These are phyloP conservation scores for Gentiana straminea DNA, from an alignment of 257 asterid species.

Conservation along the genomic window DNA sequence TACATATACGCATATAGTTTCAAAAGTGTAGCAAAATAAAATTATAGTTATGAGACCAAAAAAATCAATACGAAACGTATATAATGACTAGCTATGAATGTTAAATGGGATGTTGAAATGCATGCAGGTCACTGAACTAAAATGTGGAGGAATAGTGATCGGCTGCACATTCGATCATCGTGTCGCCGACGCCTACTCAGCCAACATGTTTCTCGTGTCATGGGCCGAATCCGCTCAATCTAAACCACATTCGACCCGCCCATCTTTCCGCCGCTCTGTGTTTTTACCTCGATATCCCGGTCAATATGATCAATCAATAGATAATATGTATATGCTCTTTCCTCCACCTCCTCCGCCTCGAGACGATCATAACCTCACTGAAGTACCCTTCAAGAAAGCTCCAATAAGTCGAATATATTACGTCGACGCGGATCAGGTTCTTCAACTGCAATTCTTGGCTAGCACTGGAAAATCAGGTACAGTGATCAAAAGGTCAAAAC, in stretches of 20 bases:
- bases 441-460: constrained; percentile 36
- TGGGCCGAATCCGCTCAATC: constrained; percentile 54
- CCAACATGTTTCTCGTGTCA: constrained; percentile 60
- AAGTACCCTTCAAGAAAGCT: too few species aligned
- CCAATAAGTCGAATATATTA: constrained; percentile 53
- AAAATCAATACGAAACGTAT: not conserved
- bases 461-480: constrained; percentile 10
- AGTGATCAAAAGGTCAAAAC: constrained; percentile 25
- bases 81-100: not conserved
- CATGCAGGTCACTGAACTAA: constrained; percentile 41
- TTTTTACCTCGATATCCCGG: constrained; percentile 45
- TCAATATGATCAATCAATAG: constrained; percentile 16
- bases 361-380: constrained; percentile 2
- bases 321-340: too few species aligned
- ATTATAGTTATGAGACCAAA: too few species aligned
- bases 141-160: constrained; percentile 58
- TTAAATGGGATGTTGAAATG: not conserved
- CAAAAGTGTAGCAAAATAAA: too few species aligned
- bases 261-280: constrained; percentile 53
- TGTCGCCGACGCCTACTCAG: constrained; percentile 71
- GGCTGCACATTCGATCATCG: constrained; percentile 60
- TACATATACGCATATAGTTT: too few species aligned
- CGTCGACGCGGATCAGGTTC: constrained; percentile 25
- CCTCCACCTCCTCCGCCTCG: constrained; percentile 11
- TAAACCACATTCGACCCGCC: constrained; percentile 25